Evolutionary conservation across 2,329 filamentous ascomycete species (phyloP).

Genomic region (Cladosporium sp.): DNA sequence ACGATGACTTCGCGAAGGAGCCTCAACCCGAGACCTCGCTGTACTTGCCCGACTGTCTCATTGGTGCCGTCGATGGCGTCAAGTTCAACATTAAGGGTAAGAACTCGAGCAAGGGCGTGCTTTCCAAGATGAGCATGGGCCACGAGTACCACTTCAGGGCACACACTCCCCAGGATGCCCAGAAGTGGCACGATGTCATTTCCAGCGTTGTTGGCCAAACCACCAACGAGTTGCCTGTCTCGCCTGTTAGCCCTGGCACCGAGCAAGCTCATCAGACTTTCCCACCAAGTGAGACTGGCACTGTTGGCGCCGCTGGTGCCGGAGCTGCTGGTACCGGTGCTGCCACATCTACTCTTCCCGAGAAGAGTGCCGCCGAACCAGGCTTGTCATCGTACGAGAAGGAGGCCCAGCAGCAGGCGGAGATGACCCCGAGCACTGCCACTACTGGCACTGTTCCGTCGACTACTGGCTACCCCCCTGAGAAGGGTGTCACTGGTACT

Average conservation of each 20-base stretch:
- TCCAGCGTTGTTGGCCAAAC: conserved; percentile 58
- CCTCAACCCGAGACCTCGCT: conserved; percentile 84
- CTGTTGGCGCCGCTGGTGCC: conserved; percentile 12
- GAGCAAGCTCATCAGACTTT: conserved; percentile 8
- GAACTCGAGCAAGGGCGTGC: conserved; percentile 74
- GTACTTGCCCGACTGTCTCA: conserved; percentile 85
- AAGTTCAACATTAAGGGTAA: conserved; percentile 98
- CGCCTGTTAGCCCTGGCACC: conserved; percentile 34
- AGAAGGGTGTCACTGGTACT: conserved; percentile 3
- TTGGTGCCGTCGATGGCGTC: conserved; percentile 70
- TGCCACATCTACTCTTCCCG: neutral
- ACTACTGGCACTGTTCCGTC: neutral
- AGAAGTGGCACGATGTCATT: conserved; percentile 83
- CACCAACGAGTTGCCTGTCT: conserved; percentile 45
- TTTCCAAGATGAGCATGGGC: conserved; percentile 76
- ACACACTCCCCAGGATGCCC: conserved; percentile 74
- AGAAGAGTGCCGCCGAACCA: conserved; percentile 7
- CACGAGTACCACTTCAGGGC: conserved; percentile 88
- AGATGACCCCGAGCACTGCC: neutral
- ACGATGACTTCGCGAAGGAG: conserved; percentile 72
- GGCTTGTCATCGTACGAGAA: conserved; percentile 14
- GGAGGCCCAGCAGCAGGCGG: neutral
- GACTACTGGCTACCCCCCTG: conserved; percentile 6
- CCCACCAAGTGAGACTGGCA: conserved; percentile 15
- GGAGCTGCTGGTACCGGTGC: conserved; percentile 2